Conservation (phyloP, 2,329 filamentous ascomycete species). For the Sclerotinia sclerotiorum region DNA sequence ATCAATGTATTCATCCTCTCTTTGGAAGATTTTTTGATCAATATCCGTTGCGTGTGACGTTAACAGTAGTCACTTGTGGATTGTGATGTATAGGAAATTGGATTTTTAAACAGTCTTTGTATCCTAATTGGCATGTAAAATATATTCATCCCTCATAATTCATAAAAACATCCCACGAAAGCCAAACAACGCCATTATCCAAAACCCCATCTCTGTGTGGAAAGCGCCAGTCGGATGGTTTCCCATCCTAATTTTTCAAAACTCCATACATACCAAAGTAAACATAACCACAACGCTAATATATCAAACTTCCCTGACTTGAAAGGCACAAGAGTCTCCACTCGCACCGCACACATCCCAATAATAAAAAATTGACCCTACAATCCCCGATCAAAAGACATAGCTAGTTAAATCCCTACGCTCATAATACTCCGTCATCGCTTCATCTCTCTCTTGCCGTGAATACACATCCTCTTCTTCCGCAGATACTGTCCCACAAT, state of each 20-base stretch:
- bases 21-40: no score
- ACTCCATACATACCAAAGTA: background rate
- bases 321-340: background rate
- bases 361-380: background rate
- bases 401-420: background rate
- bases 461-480: background rate
- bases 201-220: fast-evolving
- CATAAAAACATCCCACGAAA: background rate
- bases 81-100: background rate
- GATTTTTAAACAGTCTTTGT: background rate
- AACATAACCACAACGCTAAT: background rate
- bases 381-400: background rate
- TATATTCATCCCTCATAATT: background rate
- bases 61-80: no score
- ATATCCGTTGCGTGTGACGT: no score
- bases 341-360: background rate
- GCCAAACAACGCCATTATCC: background rate
- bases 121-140: background rate
- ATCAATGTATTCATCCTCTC: no score
- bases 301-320: background rate
- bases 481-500: background rate
- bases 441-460: background rate
- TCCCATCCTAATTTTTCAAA: background rate
- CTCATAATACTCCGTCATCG: background rate
- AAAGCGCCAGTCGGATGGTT: background rate